Evolutionary conservation across 352 stramenopile species (phyloP).

Genomic region (Phytophthora syringae): DNA sequence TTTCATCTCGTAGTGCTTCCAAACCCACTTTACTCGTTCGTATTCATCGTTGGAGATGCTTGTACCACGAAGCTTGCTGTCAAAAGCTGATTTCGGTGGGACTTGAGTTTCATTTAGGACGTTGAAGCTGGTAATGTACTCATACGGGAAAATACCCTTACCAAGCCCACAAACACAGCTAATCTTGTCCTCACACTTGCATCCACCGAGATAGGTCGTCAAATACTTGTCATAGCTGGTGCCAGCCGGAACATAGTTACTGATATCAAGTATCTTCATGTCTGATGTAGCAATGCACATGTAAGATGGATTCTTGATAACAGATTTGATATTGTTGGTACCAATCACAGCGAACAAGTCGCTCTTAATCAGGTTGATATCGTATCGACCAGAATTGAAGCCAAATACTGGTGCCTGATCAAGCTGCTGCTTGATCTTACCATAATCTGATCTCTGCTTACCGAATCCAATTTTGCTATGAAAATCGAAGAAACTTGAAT

Average conservation of each 20-base stretch:
- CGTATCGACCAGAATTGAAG: constrained; percentile 20
- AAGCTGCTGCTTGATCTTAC: background rate
- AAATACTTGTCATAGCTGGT: constrained; percentile 36
- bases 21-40: constrained; percentile 32
- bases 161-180: constrained; percentile 10
- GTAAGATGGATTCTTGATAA: constrained; percentile 8
- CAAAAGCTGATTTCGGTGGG: constrained; percentile 29
- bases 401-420: constrained; percentile 19
- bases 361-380: constrained; percentile 28
- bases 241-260: constrained; percentile 37
- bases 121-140: constrained; percentile 39
- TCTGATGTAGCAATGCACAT: constrained; percentile 38
- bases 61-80: constrained; percentile 20
- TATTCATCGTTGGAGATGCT: constrained; percentile 31
- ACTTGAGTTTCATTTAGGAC: constrained; percentile 26
- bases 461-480: background rate
- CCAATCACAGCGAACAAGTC: constrained; percentile 27
- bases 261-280: constrained; percentile 39
- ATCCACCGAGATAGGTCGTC: constrained; percentile 36
- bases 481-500: no score
- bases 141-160: constrained; percentile 31
- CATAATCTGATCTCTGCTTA: background rate
- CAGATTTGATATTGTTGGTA: constrained; percentile 14
- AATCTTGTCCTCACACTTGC: constrained; percentile 40
- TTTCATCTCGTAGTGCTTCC: constrained; percentile 43